These are phyloP conservation scores for Paecilomyces sp. DNA, from an alignment of 2,329 filamentous ascomycete genomes.

Conservation along the genomic window DNA sequence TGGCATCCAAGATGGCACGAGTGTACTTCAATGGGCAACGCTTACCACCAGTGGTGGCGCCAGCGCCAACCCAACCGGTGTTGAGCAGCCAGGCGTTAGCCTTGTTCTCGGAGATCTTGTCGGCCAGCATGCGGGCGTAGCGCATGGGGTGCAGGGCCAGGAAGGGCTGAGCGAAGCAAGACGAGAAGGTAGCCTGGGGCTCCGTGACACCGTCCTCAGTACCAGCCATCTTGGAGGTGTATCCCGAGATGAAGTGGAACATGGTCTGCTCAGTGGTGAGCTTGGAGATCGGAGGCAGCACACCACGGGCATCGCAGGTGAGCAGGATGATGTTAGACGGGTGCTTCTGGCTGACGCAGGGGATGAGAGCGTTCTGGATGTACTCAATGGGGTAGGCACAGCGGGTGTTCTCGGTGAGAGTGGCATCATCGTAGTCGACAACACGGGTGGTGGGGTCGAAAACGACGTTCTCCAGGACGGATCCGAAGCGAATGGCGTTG, in stretches of 20 bases:
- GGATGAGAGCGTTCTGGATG: constrained; percentile 98
- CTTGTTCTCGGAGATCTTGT: constrained; percentile 94
- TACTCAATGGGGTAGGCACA: constrained; percentile 99
- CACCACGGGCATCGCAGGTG: constrained; percentile 95
- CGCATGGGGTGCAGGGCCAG: constrained; percentile 97
- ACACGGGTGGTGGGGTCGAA: constrained; percentile 84
- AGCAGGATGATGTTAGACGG: constrained; percentile 97
- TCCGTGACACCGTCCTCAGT: constrained; percentile 96
- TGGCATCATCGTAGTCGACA: constrained; percentile 93
- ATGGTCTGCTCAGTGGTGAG: constrained; percentile 91
- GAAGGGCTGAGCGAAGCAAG: constrained; percentile 99
- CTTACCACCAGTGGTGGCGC: constrained; percentile 85
- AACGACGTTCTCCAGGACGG: constrained; percentile 96
- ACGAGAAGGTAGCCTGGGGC: constrained; percentile 97
- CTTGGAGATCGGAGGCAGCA: constrained; percentile 96
- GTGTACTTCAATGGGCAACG: constrained; percentile 98
- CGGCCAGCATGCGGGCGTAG: constrained; percentile 96
- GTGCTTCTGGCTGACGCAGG: constrained; percentile 79
- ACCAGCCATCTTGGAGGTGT: constrained; percentile 99
- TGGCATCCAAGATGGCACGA: constrained; percentile 93
- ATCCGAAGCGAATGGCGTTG: constrained; percentile 91
- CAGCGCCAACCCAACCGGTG: constrained; percentile 94
- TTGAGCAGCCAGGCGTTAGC: constrained; percentile 98
- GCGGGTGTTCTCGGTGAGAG: constrained; percentile 95
- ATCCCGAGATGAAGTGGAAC: constrained; percentile 99